Base-by-base conservation (phyloP, 192 early-diverging fungal genomes). In the Geranomyces michiganensis region DNA sequence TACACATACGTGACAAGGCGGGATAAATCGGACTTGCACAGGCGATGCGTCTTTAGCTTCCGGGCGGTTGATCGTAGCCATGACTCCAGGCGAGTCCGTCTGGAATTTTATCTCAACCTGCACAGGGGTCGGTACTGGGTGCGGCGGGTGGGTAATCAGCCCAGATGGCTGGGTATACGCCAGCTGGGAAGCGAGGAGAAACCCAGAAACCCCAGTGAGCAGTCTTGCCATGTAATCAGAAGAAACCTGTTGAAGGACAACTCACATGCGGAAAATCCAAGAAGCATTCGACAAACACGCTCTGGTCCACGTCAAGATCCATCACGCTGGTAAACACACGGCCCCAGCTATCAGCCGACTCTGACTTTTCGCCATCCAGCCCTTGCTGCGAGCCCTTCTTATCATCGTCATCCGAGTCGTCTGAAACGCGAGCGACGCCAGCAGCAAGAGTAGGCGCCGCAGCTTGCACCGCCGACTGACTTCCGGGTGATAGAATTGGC, bases 251-350 rank as follows among this genome's bases (percentile, higher is more conserved):
- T 41, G 36, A 41, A 41, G 3, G 36, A n/a, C 60, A 21, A 64
- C 70, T 64, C 33, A 73, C 71, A 67, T 73, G 71, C 13, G 71
- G n/a, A 29, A 29, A 65, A 73, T 73, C 71, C 49, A 73, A 46
- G 22, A 73, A 67, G 30, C 65, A 46, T 29, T 73, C 71, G n/a
- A 73, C 21, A 14, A 73, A 24, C 30, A 73, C 55, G 29, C 63
- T 67, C 29, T 73, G 62, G 44, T 73, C 71, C 8, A 73, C 44
- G 66, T 73, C 71, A 12, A 73, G 51, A 47, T 73, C 71, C 27
- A 59, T 36, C 14, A 73, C 56, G 17, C 56, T 33, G 15, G 71
- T 73, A 29, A 73, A 73, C 41, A 60, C 56, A n/a, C 66, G 66
- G 10, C 71, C 71, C 71, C 71, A 73, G 19, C 15, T 24, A 9